Evolutionary conservation across 768 basidiomycete genomes (phyloP), one percentile per base, ranked within the genome.

Genomic region (Gautieria morchelliformis): DNA sequence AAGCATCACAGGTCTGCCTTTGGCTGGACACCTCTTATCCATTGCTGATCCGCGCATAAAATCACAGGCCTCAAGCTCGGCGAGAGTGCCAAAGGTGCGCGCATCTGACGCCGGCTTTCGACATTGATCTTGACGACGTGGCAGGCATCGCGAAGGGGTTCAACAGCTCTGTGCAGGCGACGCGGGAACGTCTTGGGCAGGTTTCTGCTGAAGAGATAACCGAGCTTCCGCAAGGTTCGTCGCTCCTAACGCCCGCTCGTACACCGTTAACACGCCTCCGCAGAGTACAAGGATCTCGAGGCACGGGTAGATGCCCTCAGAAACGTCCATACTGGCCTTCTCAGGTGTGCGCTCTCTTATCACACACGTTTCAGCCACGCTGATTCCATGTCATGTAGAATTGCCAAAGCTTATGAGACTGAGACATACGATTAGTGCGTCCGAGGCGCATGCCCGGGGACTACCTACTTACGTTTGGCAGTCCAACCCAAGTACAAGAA

Each of bases 261-360:
- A 33, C 5, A 15, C 40, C 51, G 40, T 20, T 45, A n/a, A 62
- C 24, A 39, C n/a, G 17, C n/a, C 47, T 2, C 27, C 24, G 61
- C 74, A 90, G 95, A 99, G 70, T 99, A 98, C 79, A 93, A 86
- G 66, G 91, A 95, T 67, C 83, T 99, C 62, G 96, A 99, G 72
- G 78, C 85, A 47, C 87, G 92, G 56, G 96, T 98, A 41, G 96
- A 99, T 71, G 92, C 91, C 32, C 81, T 99, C 53, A 82, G 84
- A 62, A 73, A 78, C 46, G 86, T 90, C 5, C 93, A 95, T 67
- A 66, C 86, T 53, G 67, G 78, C 3, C 60, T 97, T 51, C 78
- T 94, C 72, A 96, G 86, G 91, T 89, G 62, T 55, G 81, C 71
- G 30, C 20, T 32, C 57, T 32, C n/a, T 46, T 50, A 22, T 44